Conservation (phyloP, 2,329 filamentous ascomycete genomes). For the Cadophora sp. region DNA sequence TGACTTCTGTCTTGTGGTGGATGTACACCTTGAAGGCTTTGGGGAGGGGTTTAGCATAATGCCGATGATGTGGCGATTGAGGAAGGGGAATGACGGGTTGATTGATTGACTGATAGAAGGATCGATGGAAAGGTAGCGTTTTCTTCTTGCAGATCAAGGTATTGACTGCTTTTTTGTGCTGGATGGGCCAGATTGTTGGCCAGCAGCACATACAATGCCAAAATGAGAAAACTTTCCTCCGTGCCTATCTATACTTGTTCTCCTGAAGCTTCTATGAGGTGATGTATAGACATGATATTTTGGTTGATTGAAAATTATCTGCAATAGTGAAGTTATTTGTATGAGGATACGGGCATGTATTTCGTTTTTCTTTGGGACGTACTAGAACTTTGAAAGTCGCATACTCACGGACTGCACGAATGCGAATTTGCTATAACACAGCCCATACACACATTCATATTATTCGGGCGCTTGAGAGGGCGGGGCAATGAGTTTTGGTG, state of each 20-base stretch:
- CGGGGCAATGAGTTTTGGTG: neutral
- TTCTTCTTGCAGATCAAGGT: neutral
- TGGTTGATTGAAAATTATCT: too few relatives aligned
- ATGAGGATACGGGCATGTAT: neutral
- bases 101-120: slow-evolving; percentile 4
- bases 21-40: neutral
- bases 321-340: too few relatives aligned
- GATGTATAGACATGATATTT: neutral
- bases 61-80: neutral
- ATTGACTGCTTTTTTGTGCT: neutral
- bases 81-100: neutral
- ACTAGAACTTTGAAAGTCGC: too few relatives aligned
- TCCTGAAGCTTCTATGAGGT: neutral
- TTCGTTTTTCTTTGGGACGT: too few relatives aligned
- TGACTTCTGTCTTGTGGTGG: neutral
- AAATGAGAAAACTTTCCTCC: neutral
- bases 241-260: neutral
- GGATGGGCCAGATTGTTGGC: neutral
- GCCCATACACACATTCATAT: neutral
- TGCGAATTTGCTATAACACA: too few relatives aligned
- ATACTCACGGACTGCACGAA: neutral
- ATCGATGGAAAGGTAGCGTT: neutral
- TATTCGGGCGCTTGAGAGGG: neutral
- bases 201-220: neutral
- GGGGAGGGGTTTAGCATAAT: neutral